Evolutionary conservation across 768 basidiomycete genomes (phyloP), one percentile per base, ranked within the genome.

Genomic region (Hypholoma fasciculare): DNA sequence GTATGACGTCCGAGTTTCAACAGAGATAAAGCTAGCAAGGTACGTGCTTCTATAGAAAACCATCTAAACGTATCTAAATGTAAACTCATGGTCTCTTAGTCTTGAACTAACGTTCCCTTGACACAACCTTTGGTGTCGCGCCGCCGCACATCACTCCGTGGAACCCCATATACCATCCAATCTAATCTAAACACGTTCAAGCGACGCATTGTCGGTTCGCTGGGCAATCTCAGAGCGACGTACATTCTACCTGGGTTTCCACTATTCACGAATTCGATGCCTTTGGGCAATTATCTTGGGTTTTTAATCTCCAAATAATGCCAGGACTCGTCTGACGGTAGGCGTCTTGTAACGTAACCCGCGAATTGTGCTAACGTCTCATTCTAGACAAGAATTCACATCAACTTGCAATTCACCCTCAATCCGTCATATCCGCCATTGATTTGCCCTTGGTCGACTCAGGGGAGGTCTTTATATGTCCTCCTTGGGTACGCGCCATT

Each of bases 1-100:
- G 8, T 78, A 80, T 39, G 75, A 78, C 54, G 67, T 78, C 37
- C 70, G 78, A 1, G 78, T 75, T 14, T 65, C 77, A 42, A 78
- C 70, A 59, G 59, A 74, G 13, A 57, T 71, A 2, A 70, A 71
- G 37, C 77, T 1, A 76, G 74, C 17, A 77, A 80, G 69, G 77
- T 74, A 44, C n/a, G 58, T 39, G 39, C 56, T 30, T 17, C 3
- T 16, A 4, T 3, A 4, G 16, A 12, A 27, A 20, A 11, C 19
- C 30, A 7, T 20, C 11, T 16, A 26, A 2, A 1, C 34, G 26
- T 44, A n/a, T n/a, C n/a, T n/a, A n/a, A n/a, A n/a, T n/a, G n/a
- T n/a, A n/a, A 17, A 37, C 8, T 26, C 16, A n/a, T 27, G 47
- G 14, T 4, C 34, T 48, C 49, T 13, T 57, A 76, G 76, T 61